phyloP scores from a whole-genome alignment of 169 alveolate genomes.

The Plasmodium gaboni region DNA sequence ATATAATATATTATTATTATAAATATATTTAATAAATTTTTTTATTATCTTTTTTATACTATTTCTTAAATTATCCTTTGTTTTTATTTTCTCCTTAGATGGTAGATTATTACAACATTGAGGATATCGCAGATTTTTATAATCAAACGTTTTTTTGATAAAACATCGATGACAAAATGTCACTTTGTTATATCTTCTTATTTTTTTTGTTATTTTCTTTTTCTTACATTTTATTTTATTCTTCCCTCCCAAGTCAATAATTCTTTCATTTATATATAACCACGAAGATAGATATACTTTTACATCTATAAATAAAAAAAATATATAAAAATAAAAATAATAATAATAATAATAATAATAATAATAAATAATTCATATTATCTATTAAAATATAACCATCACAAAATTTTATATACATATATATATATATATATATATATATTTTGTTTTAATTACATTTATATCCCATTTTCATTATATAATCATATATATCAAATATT shows the following conservation, averaged over 20 bases:
- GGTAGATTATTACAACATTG: constrained; percentile 53
- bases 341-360: not conserved
- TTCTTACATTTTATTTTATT: constrained; percentile 5
- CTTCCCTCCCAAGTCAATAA: constrained; percentile 4
- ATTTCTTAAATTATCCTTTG: constrained; percentile 9
- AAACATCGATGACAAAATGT: constrained; percentile 54
- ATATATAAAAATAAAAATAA: not conserved
- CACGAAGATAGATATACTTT: constrained; percentile 66
- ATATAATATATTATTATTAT: not conserved
- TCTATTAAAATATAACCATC: no score
- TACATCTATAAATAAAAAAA: constrained; percentile 10
- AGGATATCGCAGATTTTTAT: constrained; percentile 7
- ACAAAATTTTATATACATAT: no score
- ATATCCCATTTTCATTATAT: constrained; percentile 11
- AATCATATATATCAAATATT: constrained; percentile 62
- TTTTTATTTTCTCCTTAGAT: constrained; percentile 24
- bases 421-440: no score
- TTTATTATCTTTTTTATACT: constrained; percentile 26
- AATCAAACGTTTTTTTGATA: constrained; percentile 44
- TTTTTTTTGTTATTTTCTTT: constrained; percentile 18
- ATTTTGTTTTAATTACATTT: constrained; percentile 13
- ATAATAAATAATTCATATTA: not conserved
- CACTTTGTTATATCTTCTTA: not conserved
- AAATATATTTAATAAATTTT: constrained; percentile 11
- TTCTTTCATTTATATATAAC: constrained; percentile 35